A percentile compares a stretch with the other conserved stretches of the same genome.
Conservation (phyloP, 805 yeast species). For the Myxozyma geophila region DNA sequence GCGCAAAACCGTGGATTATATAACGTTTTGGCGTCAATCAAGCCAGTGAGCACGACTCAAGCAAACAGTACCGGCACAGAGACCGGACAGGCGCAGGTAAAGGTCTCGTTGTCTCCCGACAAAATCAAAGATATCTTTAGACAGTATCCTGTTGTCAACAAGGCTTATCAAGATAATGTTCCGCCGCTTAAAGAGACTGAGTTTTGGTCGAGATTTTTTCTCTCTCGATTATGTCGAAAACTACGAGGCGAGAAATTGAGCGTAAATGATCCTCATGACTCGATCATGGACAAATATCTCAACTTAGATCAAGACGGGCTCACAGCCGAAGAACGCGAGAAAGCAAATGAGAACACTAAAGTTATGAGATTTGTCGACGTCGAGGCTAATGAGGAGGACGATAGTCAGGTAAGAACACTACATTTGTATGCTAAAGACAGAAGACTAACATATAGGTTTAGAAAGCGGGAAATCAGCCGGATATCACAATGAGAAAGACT, state of each 20-base stretch:
- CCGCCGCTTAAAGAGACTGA: slow-evolving; percentile 89
- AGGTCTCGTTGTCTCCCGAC: slow-evolving; percentile 88
- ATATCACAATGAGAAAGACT: slow-evolving; percentile 79
- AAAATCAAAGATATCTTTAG: slow-evolving; percentile 86
- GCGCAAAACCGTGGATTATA: slow-evolving; percentile 91
- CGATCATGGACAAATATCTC: slow-evolving; percentile 80
- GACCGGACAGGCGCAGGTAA: slow-evolving; percentile 58
- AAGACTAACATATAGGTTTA: not conserved
- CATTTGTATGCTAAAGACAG: not conserved
- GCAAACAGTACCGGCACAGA: slow-evolving; percentile 62
- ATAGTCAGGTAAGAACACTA: slow-evolving; percentile 26
- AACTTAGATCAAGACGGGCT: slow-evolving; percentile 65
- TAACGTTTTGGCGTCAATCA: slow-evolving; percentile 89
- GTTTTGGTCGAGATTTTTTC: slow-evolving; percentile 95
- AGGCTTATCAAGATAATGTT: slow-evolving; percentile 87
- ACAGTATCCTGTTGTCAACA: slow-evolving; percentile 88
- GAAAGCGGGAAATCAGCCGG: slow-evolving; percentile 75
- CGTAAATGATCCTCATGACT: slow-evolving; percentile 78
- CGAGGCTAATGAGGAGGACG: slow-evolving; percentile 76
- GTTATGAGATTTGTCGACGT: slow-evolving; percentile 78
- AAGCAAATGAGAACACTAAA: slow-evolving; percentile 44
- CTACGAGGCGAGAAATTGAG: slow-evolving; percentile 86
- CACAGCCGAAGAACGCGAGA: slow-evolving; percentile 37
- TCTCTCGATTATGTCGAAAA: slow-evolving; percentile 83
- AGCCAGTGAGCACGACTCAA: slow-evolving; percentile 78